Evolutionary conservation across 2,329 filamentous ascomycete genomes (phyloP).

Genomic region (Gaeumannomyces tritici): DNA sequence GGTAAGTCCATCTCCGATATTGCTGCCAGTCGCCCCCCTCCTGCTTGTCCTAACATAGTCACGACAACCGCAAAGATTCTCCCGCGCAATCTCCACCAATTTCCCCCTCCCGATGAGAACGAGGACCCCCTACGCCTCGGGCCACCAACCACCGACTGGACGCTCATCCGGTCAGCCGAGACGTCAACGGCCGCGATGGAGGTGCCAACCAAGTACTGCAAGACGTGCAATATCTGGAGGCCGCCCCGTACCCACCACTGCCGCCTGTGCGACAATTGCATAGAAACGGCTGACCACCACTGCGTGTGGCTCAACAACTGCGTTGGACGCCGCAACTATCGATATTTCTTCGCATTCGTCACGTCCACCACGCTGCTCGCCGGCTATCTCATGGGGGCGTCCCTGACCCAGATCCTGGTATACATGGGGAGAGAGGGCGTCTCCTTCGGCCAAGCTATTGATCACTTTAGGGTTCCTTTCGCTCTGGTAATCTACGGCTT

Average conservation of each 20-base stretch:
- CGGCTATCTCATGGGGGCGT: conserved; percentile 66
- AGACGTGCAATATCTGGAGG: conserved; percentile 95
- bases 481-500: conserved; percentile 80
- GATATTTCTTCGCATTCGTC: conserved; percentile 93
- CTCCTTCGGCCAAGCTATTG: conserved; percentile 59
- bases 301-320: conserved; percentile 99
- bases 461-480: conserved; percentile 69
- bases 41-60: neutral
- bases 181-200: conserved; percentile 82
- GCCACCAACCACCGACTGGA: conserved; percentile 88
- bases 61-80: conserved; percentile 54
- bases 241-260: conserved; percentile 94
- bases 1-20: conserved; percentile 33
- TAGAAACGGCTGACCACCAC: conserved; percentile 96
- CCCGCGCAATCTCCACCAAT: conserved; percentile 82
- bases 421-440: conserved; percentile 56
- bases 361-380: conserved; percentile 67
- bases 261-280: conserved; percentile 90
- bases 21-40: neutral
- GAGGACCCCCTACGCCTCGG: conserved; percentile 75
- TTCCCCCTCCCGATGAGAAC: conserved; percentile 65
- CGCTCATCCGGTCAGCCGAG: conserved; percentile 73
- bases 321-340: conserved; percentile 91
- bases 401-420: conserved; percentile 69
- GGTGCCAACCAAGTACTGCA: conserved; percentile 96